Evolutionary conservation across 192 early-diverging fungal species (phyloP).

Genomic region (Coemansia sp.): DNA sequence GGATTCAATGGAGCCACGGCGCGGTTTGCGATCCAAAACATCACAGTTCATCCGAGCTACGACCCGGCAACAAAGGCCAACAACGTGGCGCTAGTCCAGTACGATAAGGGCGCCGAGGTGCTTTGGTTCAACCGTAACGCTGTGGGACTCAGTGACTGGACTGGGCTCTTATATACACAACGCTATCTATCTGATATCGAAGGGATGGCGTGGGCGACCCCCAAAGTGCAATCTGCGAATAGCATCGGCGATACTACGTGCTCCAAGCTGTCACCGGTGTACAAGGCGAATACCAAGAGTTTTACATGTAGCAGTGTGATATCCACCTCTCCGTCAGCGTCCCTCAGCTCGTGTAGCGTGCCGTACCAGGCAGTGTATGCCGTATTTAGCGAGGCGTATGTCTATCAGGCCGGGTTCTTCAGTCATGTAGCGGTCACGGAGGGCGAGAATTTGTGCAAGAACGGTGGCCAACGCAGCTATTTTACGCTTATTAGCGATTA

Average conservation of each 20-base stretch:
- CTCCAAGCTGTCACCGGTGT: constrained; percentile 14
- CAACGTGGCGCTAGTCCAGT: constrained; percentile 31
- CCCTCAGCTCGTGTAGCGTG: constrained; percentile 7
- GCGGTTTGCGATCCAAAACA: neutral
- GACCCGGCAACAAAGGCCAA: constrained; percentile 24
- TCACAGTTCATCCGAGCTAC: constrained; percentile 33
- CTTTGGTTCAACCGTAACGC: constrained; percentile 28
- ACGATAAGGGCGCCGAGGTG: neutral
- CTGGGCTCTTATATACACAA: constrained; percentile 13
- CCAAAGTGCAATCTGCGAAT: neutral
- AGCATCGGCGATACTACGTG: constrained; percentile 6
- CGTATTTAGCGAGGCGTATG: neutral
- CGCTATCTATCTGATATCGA: constrained; percentile 7
- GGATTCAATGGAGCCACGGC: neutral
- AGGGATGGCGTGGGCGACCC: constrained; percentile 15
- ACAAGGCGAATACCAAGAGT: constrained; percentile 13
- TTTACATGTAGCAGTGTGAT: constrained; percentile 10
- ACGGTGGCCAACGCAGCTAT: constrained; percentile 12
- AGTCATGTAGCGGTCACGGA: constrained; percentile 19
- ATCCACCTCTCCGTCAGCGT: neutral
- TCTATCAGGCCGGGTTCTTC: constrained; percentile 26
- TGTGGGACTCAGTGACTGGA: constrained; percentile 1
- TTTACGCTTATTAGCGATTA: constrained; percentile 28
- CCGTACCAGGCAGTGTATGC: constrained; percentile 22
- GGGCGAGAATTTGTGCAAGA: constrained; percentile 20